Conservation (phyloP, 208 protist species). For the Herpetomonas muscarum region DNA sequence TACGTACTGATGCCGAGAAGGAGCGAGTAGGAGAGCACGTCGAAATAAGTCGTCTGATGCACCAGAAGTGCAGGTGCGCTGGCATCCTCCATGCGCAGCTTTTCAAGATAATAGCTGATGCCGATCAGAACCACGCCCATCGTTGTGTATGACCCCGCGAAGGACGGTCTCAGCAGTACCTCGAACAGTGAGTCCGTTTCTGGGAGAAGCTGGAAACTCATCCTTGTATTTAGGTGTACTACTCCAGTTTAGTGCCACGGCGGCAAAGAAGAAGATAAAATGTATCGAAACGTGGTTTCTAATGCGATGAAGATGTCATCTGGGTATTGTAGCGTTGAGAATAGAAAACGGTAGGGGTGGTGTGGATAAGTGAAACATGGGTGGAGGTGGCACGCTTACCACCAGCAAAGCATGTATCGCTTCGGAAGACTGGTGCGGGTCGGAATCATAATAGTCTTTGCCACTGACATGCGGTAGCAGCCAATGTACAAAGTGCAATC, state of each 20-base stretch:
- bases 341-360: too few species aligned
- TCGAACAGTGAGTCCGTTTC: constrained; percentile 36
- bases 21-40: constrained; percentile 33
- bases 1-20: constrained; percentile 26
- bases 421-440: too few species aligned
- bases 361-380: too few species aligned
- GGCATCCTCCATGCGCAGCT: constrained; percentile 22
- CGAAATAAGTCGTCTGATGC: constrained; percentile 13
- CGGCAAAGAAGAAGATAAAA: background rate
- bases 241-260: background rate
- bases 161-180: constrained; percentile 33
- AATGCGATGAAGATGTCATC: too few species aligned
- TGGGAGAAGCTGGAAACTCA: constrained; percentile 32
- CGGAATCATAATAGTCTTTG: too few species aligned
- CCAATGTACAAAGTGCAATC: background rate
- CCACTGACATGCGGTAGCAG: background rate
- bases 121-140: constrained; percentile 27
- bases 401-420: too few species aligned
- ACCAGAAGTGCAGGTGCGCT: constrained; percentile 31
- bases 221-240: constrained; percentile 9
- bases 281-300: too few species aligned
- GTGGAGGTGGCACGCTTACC: too few species aligned
- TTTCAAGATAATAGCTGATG: constrained; percentile 44
- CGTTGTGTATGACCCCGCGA: constrained; percentile 31
- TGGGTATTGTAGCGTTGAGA: too few species aligned